Conservation (phyloP, 2,329 filamentous ascomycete genomes). For the Fusarium sp. region DNA sequence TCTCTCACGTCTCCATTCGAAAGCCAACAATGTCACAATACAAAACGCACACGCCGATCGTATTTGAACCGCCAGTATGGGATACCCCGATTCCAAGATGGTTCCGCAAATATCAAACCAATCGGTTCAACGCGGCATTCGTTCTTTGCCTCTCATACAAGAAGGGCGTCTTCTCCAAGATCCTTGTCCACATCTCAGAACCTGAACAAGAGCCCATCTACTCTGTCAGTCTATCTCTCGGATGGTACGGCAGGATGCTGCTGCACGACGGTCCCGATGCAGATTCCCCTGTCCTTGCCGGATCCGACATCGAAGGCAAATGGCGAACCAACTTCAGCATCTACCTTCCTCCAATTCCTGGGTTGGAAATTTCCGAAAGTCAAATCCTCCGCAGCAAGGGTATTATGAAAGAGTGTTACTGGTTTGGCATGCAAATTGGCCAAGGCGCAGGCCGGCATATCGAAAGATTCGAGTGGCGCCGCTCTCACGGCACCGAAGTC, state of each 20-base stretch:
- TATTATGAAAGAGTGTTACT: constrained; percentile 3
- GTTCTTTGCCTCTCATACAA: constrained; percentile 20
- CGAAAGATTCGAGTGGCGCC: constrained; percentile 33
- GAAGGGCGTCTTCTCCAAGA: constrained; percentile 13
- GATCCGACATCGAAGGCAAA: background rate
- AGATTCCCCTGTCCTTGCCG: constrained; percentile 6
- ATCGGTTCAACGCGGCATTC: constrained; percentile 4
- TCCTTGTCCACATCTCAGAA: constrained; percentile 17
- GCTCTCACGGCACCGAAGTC: constrained; percentile 20
- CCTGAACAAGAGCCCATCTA: constrained; percentile 11
- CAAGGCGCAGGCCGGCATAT: background rate
- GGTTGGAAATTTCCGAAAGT: background rate
- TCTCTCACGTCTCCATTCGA: background rate
- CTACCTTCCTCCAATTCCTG: constrained; percentile 8
- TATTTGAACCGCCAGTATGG: constrained; percentile 5
- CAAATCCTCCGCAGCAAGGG: constrained; percentile 11
- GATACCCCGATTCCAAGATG: constrained; percentile 12
- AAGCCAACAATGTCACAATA: background rate
- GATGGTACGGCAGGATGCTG: constrained; percentile 21
- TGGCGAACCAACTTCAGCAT: constrained; percentile 18
- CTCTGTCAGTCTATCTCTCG: background rate
- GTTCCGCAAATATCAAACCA: constrained; percentile 2
- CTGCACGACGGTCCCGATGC: constrained; percentile 12
- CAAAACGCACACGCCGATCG: too few species aligned
- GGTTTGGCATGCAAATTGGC: constrained; percentile 21